A percentile compares a stretch with the other conserved stretches of the same genome.
Evolutionary conservation across 495 filamentous ascomycete species (phyloP).

Genomic region (Bacidia gigantensis): DNA sequence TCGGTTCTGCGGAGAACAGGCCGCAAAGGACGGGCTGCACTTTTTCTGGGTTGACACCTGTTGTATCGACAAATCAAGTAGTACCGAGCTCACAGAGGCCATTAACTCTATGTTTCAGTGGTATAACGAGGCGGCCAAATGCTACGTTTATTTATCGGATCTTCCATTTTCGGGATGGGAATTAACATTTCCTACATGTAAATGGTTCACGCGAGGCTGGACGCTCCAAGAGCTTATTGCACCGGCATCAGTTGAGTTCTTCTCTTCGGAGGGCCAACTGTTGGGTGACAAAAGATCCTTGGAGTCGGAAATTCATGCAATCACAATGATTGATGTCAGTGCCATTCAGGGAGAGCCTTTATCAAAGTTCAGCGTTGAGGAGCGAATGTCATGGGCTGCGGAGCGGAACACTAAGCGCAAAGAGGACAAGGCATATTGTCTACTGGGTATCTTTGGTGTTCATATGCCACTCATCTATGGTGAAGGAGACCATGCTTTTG

Average conservation of each 20-base stretch:
- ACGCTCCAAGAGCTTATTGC: slow-evolving; percentile 31
- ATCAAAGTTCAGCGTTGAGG: slow-evolving; percentile 10
- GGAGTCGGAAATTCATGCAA: neutral
- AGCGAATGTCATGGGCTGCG: slow-evolving; percentile 22
- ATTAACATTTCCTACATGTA: neutral
- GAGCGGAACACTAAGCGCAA: slow-evolving; percentile 18
- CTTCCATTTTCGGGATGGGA: neutral
- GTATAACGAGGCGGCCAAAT: slow-evolving; percentile 18
- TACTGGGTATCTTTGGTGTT: slow-evolving; percentile 24
- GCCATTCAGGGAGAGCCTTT: neutral
- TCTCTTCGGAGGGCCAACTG: slow-evolving; percentile 14
- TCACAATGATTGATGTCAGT: slow-evolving; percentile 20
- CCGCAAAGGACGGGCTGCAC: slow-evolving; percentile 12
- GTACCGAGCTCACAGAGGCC: slow-evolving; percentile 22
- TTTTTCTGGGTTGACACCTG: slow-evolving; percentile 30
- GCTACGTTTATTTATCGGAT: slow-evolving; percentile 23
- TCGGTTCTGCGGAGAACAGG: slow-evolving; percentile 21
- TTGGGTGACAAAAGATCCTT: slow-evolving; percentile 19
- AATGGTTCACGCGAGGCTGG: slow-evolving; percentile 32
- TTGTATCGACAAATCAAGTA: slow-evolving; percentile 27
- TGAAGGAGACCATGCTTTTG: no score
- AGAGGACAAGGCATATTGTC: slow-evolving; percentile 24
- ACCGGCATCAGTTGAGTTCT: slow-evolving; percentile 21
- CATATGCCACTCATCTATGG: slow-evolving; percentile 27
- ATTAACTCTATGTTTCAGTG: slow-evolving; percentile 25